Percentiles rank a stretch among this genome's conserved stretches.
These are phyloP conservation scores for Spathaspora boniae DNA, from an alignment of 805 yeast species.

Conservation along the genomic window DNA sequence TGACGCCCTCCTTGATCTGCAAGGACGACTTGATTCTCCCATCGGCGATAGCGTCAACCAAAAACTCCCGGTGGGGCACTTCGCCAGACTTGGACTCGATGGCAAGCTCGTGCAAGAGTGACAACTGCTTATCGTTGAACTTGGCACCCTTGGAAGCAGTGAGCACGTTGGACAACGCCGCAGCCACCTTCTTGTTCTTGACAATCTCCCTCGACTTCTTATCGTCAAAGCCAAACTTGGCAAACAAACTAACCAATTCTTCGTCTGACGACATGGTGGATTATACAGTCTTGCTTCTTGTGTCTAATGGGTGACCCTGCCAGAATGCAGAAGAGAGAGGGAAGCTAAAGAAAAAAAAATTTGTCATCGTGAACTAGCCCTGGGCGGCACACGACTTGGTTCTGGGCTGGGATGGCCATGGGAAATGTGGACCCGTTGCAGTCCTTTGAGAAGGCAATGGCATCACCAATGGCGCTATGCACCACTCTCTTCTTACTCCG, in stretches of 20 bases:
- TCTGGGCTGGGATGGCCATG: too few relatives aligned
- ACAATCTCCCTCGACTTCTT: constrained; percentile 73
- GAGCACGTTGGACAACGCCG: constrained; percentile 45
- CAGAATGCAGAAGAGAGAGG: too few relatives aligned
- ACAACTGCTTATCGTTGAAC: constrained; percentile 57
- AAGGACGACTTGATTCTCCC: constrained; percentile 62
- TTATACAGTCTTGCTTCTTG: too few relatives aligned
- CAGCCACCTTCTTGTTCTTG: constrained; percentile 82
- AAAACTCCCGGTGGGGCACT: constrained; percentile 44
- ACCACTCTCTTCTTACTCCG: too few relatives aligned
- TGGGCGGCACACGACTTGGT: too few relatives aligned
- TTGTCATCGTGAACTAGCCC: too few relatives aligned
- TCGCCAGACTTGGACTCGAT: constrained; percentile 61
- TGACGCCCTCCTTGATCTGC: constrained; percentile 78
- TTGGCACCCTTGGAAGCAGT: constrained; percentile 16
- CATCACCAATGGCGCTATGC: too few relatives aligned
- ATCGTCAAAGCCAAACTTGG: constrained; percentile 62
- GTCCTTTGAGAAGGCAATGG: too few relatives aligned
- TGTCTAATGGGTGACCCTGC: too few relatives aligned
- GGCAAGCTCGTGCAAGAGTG: constrained; percentile 76
- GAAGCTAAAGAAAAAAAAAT: too few relatives aligned
- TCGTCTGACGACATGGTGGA: constrained; percentile 15
- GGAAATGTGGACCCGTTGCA: too few relatives aligned
- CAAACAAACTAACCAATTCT: constrained; percentile 34
- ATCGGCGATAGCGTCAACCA: constrained; percentile 60